These are phyloP conservation scores for Dactylonectria estremocensis DNA, from an alignment of 2,329 filamentous ascomycete species.

Conservation along the genomic window DNA sequence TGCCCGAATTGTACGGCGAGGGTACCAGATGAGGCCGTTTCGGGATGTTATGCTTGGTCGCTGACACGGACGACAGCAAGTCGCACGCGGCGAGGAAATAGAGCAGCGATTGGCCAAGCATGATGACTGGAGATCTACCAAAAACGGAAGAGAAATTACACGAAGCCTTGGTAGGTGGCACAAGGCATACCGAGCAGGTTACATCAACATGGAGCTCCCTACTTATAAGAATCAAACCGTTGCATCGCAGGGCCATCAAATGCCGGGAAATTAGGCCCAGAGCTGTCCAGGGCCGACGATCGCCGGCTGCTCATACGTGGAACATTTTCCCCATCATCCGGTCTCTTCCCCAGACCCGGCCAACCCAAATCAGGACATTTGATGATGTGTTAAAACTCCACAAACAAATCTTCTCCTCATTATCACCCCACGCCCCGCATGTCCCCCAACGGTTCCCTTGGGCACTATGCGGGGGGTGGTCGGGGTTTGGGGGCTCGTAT, in stretches of 20 bases:
- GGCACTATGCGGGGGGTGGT: slow-evolving; percentile 10
- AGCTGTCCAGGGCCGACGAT: neutral
- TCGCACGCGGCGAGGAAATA: slow-evolving; percentile 29
- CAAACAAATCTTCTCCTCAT: slow-evolving; percentile 16
- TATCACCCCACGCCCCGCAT: slow-evolving; percentile 22
- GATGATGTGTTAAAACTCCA: slow-evolving; percentile 13
- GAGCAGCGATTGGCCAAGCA: slow-evolving; percentile 27
- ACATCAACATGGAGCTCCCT: slow-evolving; percentile 8
- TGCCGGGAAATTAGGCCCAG: neutral
- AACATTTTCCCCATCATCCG: slow-evolving; percentile 18
- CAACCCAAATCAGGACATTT: slow-evolving; percentile 1
- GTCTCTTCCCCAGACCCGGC: slow-evolving; percentile 13
- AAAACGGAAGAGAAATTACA: neutral
- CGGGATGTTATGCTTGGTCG: slow-evolving; percentile 26
- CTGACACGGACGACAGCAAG: slow-evolving; percentile 32
- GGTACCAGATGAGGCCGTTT: slow-evolving; percentile 39
- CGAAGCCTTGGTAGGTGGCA: neutral
- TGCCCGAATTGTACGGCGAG: slow-evolving; percentile 38
- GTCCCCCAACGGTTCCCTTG: slow-evolving; percentile 1
- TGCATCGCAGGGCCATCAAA: neutral
- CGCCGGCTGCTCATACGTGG: slow-evolving; percentile 22
- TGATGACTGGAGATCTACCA: neutral
- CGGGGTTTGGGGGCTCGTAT: neutral
- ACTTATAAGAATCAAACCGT: slow-evolving; percentile 15
- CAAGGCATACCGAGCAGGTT: neutral